Base-by-base conservation (phyloP, 2,329 filamentous ascomycete species). In the Penicillium freii region DNA sequence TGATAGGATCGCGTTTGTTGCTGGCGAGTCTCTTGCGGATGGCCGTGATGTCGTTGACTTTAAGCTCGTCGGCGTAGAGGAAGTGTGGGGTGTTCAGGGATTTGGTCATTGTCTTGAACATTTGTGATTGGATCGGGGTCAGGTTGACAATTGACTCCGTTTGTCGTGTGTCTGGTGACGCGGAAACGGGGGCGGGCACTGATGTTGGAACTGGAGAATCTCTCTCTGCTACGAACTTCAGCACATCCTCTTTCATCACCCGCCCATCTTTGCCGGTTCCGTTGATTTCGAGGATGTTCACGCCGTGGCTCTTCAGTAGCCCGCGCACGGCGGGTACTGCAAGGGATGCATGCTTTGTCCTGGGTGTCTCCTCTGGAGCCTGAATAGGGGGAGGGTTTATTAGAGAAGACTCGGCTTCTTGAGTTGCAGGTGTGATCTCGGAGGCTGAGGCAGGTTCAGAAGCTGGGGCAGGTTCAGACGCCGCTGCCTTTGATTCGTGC, bases 21-120 rank as follows among this genome's bases (percentile, higher is more conserved):
- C 81, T 82, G 76, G 96, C 96, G 57, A 97, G 83, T 47, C 85
- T 87, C 61, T 81, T 80, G 46, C 94, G 90, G 51, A 97, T 82
- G 48, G 83, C 77, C 57, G 86, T 86, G 5, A 99, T 83, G 39
- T 83, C 80, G 43, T 89, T 87, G 73, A 97, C 88, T 77, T 95
- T 89, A 49, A 96, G 81, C 71, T 93, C 90, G 75, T 96, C 92
- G 39, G 91, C 89, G 78, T 96, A 99, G 59, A 97, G 85, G 77
- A 99, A 97, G 76, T 97, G 94, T 0, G 94, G 94, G 67, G 97
- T 97, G 50, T 77, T 85, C 62, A 99, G 83, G 2, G 93, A 97
- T 57, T 87, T 87, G 15, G 93, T 97, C 94, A 99, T 99, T 59
- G 87, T 84, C 79, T 95, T 97, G 86, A 96, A 97, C 94, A 99